Evolutionary conservation across 2,329 filamentous ascomycete species (phyloP).

Genomic region (Ascochyta clinopodiicola): DNA sequence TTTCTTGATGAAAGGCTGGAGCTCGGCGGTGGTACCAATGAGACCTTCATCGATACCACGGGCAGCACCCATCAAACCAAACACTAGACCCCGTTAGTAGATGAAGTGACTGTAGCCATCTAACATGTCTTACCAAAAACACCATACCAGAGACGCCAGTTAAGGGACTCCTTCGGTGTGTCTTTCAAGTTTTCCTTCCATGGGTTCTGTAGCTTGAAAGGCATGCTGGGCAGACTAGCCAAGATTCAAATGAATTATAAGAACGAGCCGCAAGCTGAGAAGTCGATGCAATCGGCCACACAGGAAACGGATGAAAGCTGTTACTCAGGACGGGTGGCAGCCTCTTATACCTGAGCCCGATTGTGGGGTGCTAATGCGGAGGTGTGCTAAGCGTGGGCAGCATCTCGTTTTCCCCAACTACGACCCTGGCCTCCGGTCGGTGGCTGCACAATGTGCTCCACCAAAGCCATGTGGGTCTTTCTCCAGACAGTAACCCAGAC

Average conservation of each 20-base stretch:
- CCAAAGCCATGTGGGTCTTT: conserved; percentile 9
- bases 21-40: conserved; percentile 68
- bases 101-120: no score
- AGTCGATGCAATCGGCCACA: conserved; percentile 17
- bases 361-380: conserved; percentile 19
- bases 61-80: conserved; percentile 77
- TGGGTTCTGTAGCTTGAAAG: conserved; percentile 35
- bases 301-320: conserved; percentile 10
- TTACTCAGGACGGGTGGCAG: not conserved
- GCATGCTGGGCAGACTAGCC: conserved; percentile 34
- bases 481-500: conserved; percentile 6
- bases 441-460: not conserved
- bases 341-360: conserved; percentile 10
- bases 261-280: conserved; percentile 15
- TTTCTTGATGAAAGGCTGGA: conserved; percentile 44
- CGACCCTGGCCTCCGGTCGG: not conserved
- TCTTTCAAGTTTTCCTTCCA: conserved; percentile 60
- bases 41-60: conserved; percentile 82
- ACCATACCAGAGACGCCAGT: conserved; percentile 80
- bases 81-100: conserved; percentile 47
- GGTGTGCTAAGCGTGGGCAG: not conserved
- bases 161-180: conserved; percentile 74
- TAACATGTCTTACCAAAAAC: conserved; percentile 57
- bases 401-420: conserved; percentile 4
- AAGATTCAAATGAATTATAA: not conserved